Evolutionary conservation across 202 grass and related monocot genomes (phyloP), one percentile per base, ranked within the genome.

Genomic region (Hordeum pubiflorum): DNA sequence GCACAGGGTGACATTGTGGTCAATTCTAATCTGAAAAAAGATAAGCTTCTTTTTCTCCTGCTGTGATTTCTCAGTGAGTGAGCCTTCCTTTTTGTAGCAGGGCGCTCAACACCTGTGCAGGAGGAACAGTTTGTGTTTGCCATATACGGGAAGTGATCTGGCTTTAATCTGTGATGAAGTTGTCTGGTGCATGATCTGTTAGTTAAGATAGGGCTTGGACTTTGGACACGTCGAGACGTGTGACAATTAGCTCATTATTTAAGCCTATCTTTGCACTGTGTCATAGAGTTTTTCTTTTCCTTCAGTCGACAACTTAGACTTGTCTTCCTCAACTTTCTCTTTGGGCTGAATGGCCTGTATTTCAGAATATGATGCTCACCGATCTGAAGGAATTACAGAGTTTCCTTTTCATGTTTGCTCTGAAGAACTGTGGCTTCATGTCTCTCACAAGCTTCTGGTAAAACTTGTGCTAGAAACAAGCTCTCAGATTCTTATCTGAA

Each of bases 71-170:
- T 64, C 18, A 23, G 43, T 18, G 9, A 41, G 22, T 57, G 32
- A 36, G 44, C 1, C 13, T 74, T 74, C 7, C 67, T 86, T 59
- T 69, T 79, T 58, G 72, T 78, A 38, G 78, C 24, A 65, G 20
- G 43, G 78, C 55, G 38, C 58, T 67, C 31, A 82, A 86, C 83
- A 86, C 58, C 78, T 89, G 82, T 77, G 63, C 64, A 77, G 44
- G 68, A 48, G 48, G 57, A 71, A 58, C 44, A 23, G 48, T 58
- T 22, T 82, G 29, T 6, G 34, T 33, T 33, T 89, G 78, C 66
- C 50, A 73, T 74, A 72, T 73, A 60, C 58, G 73, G 66, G 31
- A 67, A 34, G 14, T 66, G 37, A 17, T 85, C 48, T 60, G 78
- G 63, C 58, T 84, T 74, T 70, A 46, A 46, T 46, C 15, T 74